These are phyloP conservation scores for Phytopythium sindhum DNA, from an alignment of 352 stramenopile species.

Conservation along the genomic window DNA sequence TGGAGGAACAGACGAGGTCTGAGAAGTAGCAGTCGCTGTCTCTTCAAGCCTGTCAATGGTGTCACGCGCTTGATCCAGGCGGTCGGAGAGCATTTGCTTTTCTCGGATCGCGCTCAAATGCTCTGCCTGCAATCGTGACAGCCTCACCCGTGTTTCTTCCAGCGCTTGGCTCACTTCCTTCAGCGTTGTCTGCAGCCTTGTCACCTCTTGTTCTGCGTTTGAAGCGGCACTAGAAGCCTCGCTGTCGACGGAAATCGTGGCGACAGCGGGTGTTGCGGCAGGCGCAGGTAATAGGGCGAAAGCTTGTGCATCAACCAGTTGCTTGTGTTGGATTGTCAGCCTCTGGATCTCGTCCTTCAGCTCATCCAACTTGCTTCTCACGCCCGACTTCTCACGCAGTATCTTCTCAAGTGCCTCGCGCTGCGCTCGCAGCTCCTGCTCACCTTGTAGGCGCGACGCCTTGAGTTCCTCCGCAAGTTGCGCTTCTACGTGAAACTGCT, in stretches of 20 bases:
- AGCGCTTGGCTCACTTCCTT: conserved; percentile 41
- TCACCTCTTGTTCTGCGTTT: conserved; percentile 30
- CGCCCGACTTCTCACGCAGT: conserved; percentile 28
- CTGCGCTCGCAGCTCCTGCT: conserved; percentile 26
- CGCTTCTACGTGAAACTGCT: conserved; percentile 44
- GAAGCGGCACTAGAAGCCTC: conserved; percentile 7
- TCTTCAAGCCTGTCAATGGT: conserved; percentile 15
- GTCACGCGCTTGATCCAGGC: conserved; percentile 24
- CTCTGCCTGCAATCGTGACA: conserved; percentile 39
- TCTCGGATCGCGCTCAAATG: conserved; percentile 39
- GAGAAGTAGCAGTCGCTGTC: conserved; percentile 1
- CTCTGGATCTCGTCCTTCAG: conserved; percentile 63
- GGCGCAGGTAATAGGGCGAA: neutral
- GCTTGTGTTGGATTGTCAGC: conserved; percentile 37
- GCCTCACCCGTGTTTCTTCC: conserved; percentile 29
- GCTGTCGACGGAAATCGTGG: neutral
- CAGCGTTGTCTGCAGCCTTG: conserved; percentile 37
- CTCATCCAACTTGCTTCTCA: conserved; percentile 27
- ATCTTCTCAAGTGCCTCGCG: conserved; percentile 37
- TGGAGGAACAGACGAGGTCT: neutral
- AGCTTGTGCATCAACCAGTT: conserved; percentile 17
- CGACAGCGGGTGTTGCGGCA: neutral
- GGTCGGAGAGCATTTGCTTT: conserved; percentile 38
- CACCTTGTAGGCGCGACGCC: conserved; percentile 16
- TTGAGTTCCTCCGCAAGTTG: conserved; percentile 45